Evolutionary conservation across 495 filamentous ascomycete species (phyloP), one percentile per base, ranked within the genome.

Genomic region (Aspergillus steynii): DNA sequence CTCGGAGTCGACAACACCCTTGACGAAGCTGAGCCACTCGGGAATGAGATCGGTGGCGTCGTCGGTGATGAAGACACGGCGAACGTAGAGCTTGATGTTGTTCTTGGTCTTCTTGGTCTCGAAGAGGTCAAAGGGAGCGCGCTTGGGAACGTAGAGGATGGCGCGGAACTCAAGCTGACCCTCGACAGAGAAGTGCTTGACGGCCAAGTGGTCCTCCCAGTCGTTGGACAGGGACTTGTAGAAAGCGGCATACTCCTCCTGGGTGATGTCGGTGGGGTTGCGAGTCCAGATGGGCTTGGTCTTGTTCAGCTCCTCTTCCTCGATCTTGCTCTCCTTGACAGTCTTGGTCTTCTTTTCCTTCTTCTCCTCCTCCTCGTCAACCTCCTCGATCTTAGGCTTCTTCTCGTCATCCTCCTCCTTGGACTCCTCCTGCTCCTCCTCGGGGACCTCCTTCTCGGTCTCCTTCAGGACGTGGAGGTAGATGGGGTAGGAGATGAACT

Each of bases 91-190:
- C 86, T 99, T 99, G 86, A 99, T 98, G 90, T 99, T 99, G 88
- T 97, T 98, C 92, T 99, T 99, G 74, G 93, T 97, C 88, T 96
- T 96, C 90, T 99, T 99, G 67, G 96, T 97, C 88, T 99, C 95
- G 82, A 99, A 99, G 59, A 99, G 91, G 72, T 99, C 95, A 81
- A 99, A 99, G 65, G 95, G 95, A 79, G 95, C 95, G 72, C 95
- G 95, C 90, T 99, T 99, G 77, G 95, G 95, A 49, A 99, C 92
- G 84, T 96, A 99, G 71, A 99, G 92, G 78, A 99, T 97, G 65
- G 95, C 95, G 65, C 93, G 93, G 92, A 99, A 99, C 83, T 99
- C 95, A 64, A 99, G 93, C 83, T 99, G 95, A 87, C 95, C 95
- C 86, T 99, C 95, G 68, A 99, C 95, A 66, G 95, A 99, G 91